phyloP scores from a whole-genome alignment of 306 rosid genomes.

The Rosa multiflora region DNA sequence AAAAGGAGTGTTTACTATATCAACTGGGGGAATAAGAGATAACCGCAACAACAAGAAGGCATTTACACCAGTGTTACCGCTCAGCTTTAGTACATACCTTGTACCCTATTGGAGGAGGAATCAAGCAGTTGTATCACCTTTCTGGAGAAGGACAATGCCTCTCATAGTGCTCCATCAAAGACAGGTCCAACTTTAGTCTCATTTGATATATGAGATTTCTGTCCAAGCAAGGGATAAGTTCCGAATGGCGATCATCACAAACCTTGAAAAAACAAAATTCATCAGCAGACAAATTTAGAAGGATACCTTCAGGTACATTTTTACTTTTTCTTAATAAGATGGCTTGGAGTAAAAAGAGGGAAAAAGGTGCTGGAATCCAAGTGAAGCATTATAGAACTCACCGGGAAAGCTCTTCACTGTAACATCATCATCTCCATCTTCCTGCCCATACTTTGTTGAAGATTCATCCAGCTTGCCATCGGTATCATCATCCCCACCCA shows the following conservation, averaged over 20 bases:
- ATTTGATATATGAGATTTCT: constrained; percentile 86
- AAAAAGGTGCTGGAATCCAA: background rate
- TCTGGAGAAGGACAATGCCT: constrained; percentile 89
- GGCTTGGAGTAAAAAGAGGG: background rate
- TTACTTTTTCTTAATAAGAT: background rate
- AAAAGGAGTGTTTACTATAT: constrained; percentile 23
- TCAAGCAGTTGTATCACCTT: constrained; percentile 88
- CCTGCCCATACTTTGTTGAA: constrained; percentile 50
- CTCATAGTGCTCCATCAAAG: constrained; percentile 95
- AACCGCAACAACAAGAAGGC: constrained; percentile 23
- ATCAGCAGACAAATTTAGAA: too few relatives aligned
- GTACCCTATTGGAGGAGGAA: constrained; percentile 93
- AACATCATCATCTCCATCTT: constrained; percentile 50
- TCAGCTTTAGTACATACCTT: constrained; percentile 53
- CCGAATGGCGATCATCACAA: constrained; percentile 89
- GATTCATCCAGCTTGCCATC: constrained; percentile 70
- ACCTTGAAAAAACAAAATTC: constrained; percentile 49
- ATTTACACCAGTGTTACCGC: constrained; percentile 21
- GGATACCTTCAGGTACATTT: background rate
- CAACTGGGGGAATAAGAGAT: constrained; percentile 23
- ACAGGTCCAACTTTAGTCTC: constrained; percentile 86
- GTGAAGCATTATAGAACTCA: too few relatives aligned
- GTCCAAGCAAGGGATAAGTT: constrained; percentile 91
- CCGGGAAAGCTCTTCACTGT: constrained; percentile 78
- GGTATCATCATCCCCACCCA: constrained; percentile 64